Conservation (phyloP, 192 early-diverging fungal genomes). For the Backusella psychrophila region DNA sequence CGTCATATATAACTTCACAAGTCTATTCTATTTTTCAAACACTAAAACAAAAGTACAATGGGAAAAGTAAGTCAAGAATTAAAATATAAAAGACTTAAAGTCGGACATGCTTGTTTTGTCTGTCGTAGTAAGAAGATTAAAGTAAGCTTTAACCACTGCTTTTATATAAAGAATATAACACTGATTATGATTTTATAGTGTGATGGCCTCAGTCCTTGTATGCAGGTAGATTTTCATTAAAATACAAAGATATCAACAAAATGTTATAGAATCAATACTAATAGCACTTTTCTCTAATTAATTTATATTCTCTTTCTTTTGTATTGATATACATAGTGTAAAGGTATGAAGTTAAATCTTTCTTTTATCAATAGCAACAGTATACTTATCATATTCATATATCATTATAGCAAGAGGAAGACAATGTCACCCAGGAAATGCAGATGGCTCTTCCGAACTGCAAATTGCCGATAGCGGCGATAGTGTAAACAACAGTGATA, state of each 20-base stretch:
- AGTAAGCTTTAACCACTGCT: background rate
- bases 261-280: background rate
- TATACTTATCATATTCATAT: background rate
- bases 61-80: background rate
- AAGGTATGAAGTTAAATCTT: background rate
- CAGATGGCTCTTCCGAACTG: background rate
- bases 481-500: too few species aligned
- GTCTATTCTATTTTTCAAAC: background rate
- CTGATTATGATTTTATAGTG: background rate
- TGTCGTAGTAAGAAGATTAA: constrained; percentile 2
- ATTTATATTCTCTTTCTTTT: background rate
- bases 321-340: background rate
- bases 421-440: background rate
- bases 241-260: background rate
- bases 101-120: constrained; percentile 1
- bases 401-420: background rate
- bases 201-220: constrained; percentile 5
- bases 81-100: background rate
- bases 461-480: background rate
- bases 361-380: background rate
- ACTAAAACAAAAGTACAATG: background rate
- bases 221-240: background rate
- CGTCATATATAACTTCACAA: background rate
- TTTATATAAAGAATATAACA: background rate
- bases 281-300: background rate